phyloP scores from a whole-genome alignment of 2,329 filamentous ascomycete genomes.

The Alternaria ethzedia region DNA sequence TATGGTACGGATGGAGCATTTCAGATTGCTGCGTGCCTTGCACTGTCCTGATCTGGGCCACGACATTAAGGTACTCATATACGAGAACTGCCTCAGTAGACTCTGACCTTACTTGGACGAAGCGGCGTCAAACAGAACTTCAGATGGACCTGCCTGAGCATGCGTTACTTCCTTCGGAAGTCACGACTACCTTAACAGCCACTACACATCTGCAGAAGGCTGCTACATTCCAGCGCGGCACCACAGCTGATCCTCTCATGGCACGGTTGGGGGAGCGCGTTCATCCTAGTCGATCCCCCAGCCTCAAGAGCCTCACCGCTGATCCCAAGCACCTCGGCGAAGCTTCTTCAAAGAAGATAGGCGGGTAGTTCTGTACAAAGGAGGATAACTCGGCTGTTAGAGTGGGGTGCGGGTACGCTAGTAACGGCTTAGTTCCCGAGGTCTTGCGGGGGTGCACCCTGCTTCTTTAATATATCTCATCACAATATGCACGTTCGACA shows the following conservation, averaged over 20 bases:
- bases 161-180: conserved; percentile 3
- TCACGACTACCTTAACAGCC: conserved; percentile 8
- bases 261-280: conserved; percentile 1
- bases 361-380: not conserved
- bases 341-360: not conserved
- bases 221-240: conserved; percentile 1
- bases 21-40: not conserved
- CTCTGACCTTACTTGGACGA: not conserved
- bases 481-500: not conserved
- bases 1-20: not conserved
- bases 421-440: not conserved
- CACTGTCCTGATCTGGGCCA: not conserved
- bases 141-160: not conserved
- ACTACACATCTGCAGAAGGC: conserved; percentile 6
- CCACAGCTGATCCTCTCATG: not conserved
- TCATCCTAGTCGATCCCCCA: not conserved
- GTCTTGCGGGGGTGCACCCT: not conserved
- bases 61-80: conserved; percentile 3
- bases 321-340: not conserved
- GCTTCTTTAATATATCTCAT: not conserved
- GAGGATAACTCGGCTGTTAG: not conserved
- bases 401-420: not conserved
- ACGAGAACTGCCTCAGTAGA: not conserved
- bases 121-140: not conserved
- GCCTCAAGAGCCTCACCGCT: not conserved